Evolutionary conservation across 192 early-diverging fungal genomes (phyloP).

Genomic region (Gorgonomyces haynaldii): DNA sequence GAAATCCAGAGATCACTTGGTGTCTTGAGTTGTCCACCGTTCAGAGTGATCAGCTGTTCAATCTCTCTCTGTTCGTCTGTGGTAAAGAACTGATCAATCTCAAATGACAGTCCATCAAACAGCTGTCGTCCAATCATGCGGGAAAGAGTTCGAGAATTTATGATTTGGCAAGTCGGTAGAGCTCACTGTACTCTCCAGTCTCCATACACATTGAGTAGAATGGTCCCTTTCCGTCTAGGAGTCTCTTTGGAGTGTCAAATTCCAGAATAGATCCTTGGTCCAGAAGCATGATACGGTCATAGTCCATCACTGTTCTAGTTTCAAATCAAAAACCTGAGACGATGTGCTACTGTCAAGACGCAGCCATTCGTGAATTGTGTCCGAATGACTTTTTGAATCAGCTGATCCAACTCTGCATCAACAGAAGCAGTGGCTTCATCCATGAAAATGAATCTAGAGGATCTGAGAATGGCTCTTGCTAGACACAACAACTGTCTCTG

Average conservation of each 20-base stretch:
- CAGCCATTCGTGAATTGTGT: slow-evolving; percentile 56
- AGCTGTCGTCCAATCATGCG: too few species aligned
- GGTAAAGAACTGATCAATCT: too few species aligned
- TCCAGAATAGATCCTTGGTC: slow-evolving; percentile 68
- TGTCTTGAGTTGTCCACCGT: too few species aligned
- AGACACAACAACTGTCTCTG: slow-evolving; percentile 47
- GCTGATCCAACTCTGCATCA: slow-evolving; percentile 39
- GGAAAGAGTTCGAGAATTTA: too few species aligned
- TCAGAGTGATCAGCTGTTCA: too few species aligned
- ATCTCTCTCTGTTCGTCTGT: too few species aligned
- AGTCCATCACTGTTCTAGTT: slow-evolving; percentile 52
- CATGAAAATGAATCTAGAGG: slow-evolving; percentile 10
- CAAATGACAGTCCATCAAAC: too few species aligned
- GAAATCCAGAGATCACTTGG: too few species aligned
- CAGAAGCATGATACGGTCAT: slow-evolving; percentile 68
- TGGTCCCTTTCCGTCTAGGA: slow-evolving; percentile 44
- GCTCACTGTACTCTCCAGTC: slow-evolving; percentile 21
- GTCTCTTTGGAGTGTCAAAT: slow-evolving; percentile 60
- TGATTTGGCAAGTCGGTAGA: too few species aligned
- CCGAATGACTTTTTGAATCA: slow-evolving; percentile 71
- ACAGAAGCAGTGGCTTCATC: slow-evolving; percentile 50
- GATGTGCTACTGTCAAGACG: slow-evolving; percentile 74
- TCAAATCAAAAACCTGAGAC: slow-evolving; percentile 66
- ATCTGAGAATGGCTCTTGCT: slow-evolving; percentile 19
- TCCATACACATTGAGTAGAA: slow-evolving; percentile 54